phyloP scores from a whole-genome alignment of 2,329 filamentous ascomycete genomes.

The Colletotrichum somersetense region DNA sequence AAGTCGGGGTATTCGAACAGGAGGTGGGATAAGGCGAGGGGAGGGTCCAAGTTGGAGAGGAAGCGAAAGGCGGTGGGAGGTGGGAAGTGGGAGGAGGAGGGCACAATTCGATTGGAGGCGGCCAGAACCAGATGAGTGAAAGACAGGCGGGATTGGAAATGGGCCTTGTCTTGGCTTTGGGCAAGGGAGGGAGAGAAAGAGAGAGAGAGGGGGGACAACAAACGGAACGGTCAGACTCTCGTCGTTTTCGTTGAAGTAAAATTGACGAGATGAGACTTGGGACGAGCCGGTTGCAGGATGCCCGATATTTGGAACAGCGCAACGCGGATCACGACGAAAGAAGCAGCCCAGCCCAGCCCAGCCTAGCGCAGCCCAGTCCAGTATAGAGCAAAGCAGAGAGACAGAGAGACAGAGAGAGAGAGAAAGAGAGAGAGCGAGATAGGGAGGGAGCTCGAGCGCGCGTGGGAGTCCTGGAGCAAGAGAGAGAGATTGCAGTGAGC shows the following conservation, averaged over 20 bases:
- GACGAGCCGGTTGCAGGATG: constrained; percentile 42
- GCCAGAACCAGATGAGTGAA: constrained; percentile 33
- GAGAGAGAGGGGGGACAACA: constrained; percentile 22
- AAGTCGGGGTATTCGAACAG: constrained; percentile 13
- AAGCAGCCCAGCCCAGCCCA: constrained; percentile 17
- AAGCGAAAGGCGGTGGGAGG: constrained; percentile 38
- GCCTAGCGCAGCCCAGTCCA: not conserved
- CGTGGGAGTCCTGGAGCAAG: not conserved
- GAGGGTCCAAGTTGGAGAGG: constrained; percentile 31
- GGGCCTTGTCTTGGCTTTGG: constrained; percentile 39
- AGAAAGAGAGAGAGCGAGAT: too few species aligned
- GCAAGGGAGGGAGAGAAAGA: constrained; percentile 19
- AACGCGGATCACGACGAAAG: constrained; percentile 28
- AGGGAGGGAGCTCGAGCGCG: not conserved
- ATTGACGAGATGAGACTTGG: constrained; percentile 46
- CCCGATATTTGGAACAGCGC: constrained; percentile 39
- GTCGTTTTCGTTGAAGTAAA: constrained; percentile 40
- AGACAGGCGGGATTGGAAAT: constrained; percentile 36
- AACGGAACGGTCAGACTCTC: constrained; percentile 38
- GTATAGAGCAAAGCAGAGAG: not conserved
- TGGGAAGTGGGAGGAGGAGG: constrained; percentile 7
- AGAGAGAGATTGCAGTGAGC: constrained; percentile 10
- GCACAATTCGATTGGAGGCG: constrained; percentile 21
- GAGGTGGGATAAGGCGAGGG: constrained; percentile 29
- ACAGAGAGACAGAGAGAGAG: not conserved